Conservation (phyloP, 2,329 filamentous ascomycete species). For the Dothistroma pini region DNA sequence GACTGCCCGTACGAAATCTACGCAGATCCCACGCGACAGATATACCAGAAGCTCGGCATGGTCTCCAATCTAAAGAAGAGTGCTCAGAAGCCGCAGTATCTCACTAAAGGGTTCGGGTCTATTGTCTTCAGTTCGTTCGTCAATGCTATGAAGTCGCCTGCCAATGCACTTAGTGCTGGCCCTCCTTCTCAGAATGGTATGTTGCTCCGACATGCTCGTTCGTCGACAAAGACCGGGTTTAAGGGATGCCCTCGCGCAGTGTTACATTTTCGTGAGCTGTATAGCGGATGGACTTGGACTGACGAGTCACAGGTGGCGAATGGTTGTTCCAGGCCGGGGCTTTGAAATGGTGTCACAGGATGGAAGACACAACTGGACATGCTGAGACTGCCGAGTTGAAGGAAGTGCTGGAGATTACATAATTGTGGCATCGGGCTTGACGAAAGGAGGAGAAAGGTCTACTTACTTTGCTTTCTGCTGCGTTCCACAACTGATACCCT, state of each 20-base stretch:
- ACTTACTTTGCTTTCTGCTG: background rate
- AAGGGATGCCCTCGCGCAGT: slow-evolving; percentile 25
- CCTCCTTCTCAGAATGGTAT: background rate
- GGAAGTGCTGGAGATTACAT: slow-evolving; percentile 24
- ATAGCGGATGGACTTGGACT: background rate
- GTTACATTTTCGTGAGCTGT: background rate
- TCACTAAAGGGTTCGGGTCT: background rate
- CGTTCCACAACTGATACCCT: background rate
- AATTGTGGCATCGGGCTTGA: background rate
- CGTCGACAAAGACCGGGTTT: slow-evolving; percentile 22
- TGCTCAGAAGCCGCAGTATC: slow-evolving; percentile 30
- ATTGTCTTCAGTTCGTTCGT: background rate
- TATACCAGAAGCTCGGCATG: slow-evolving; percentile 35
- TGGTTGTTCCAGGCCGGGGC: slow-evolving; percentile 36
- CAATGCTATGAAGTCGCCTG: slow-evolving; percentile 4
- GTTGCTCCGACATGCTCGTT: slow-evolving; percentile 15
- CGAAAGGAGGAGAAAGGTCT: background rate
- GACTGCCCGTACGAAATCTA: slow-evolving; percentile 32
- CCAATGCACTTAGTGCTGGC: background rate
- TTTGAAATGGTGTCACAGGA: slow-evolving; percentile 35
- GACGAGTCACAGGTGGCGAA: slow-evolving; percentile 35
- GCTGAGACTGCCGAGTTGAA: slow-evolving; percentile 33
- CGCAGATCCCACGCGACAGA: slow-evolving; percentile 30
- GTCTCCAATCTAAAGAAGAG: slow-evolving; percentile 24
- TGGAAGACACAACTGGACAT: slow-evolving; percentile 37